These are phyloP conservation scores for Blastocystis sp. DNA, from an alignment of 352 stramenopile species.

Conservation along the genomic window DNA sequence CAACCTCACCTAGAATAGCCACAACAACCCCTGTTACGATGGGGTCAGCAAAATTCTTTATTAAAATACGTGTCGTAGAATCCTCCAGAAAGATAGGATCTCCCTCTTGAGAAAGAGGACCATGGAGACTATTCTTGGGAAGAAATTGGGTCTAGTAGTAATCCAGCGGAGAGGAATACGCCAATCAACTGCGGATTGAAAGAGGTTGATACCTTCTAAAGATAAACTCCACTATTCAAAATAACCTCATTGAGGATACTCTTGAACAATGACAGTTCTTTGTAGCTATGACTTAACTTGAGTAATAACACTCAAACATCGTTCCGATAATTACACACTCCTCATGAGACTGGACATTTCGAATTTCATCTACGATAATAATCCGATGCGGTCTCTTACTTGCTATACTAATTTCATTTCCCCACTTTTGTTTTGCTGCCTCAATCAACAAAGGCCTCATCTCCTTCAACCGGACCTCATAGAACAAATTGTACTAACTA, in stretches of 20 bases:
- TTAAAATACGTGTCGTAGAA: slow-evolving; percentile 20
- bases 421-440: not conserved
- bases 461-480: slow-evolving; percentile 7
- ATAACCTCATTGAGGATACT: slow-evolving; percentile 48
- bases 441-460: not conserved
- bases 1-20: not conserved
- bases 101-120: not conserved
- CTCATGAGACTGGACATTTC: not conserved
- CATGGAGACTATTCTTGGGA: slow-evolving; percentile 51
- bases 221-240: not conserved
- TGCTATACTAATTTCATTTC: not conserved
- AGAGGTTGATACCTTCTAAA: slow-evolving; percentile 9
- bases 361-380: not conserved
- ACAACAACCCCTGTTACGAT: slow-evolving; percentile 35
- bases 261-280: slow-evolving; percentile 53
- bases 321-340: slow-evolving; percentile 55
- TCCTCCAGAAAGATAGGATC: slow-evolving; percentile 52
- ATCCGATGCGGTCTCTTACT: not conserved
- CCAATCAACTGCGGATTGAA: slow-evolving; percentile 57
- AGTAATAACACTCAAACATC: not conserved
- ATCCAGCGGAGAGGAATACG: not conserved
- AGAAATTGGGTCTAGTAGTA: slow-evolving; percentile 35
- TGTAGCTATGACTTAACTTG: not conserved
- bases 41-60: not conserved
- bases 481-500: slow-evolving; percentile 33